A percentile compares a stretch with the other conserved stretches of the same genome.
phyloP scores from a whole-genome alignment of 1,139 yeast species.

The Saccharomyces hybrid region DNA sequence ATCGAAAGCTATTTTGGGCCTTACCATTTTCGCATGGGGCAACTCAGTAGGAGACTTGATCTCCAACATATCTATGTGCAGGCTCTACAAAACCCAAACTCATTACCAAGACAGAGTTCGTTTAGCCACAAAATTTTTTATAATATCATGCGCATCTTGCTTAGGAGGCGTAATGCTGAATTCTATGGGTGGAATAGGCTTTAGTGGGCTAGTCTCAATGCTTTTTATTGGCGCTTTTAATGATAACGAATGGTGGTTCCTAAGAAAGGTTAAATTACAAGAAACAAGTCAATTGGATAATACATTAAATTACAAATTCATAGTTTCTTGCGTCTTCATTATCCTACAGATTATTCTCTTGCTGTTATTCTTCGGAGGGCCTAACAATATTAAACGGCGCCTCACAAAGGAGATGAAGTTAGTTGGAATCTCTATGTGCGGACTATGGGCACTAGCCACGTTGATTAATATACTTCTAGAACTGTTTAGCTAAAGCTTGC shows the following conservation, averaged over 20 bases:
- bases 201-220: slow-evolving; percentile 31
- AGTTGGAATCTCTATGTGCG: slow-evolving; percentile 27
- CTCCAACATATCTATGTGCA: slow-evolving; percentile 59
- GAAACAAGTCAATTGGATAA: not conserved
- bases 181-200: slow-evolving; percentile 32
- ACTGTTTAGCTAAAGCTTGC: too few species aligned
- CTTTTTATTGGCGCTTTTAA: slow-evolving; percentile 16
- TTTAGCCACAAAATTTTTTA: slow-evolving; percentile 28
- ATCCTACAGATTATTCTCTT: slow-evolving; percentile 18
- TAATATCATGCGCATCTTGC: slow-evolving; percentile 31
- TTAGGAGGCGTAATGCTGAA: slow-evolving; percentile 31
- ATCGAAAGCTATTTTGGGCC: slow-evolving; percentile 77
- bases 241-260: slow-evolving; percentile 19
- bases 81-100: slow-evolving; percentile 26
- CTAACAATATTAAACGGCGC: slow-evolving; percentile 8
- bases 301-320: slow-evolving; percentile 18
- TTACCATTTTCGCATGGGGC: slow-evolving; percentile 87
- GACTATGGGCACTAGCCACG: slow-evolving; percentile 27
- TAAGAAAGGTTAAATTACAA: slow-evolving; percentile 18
- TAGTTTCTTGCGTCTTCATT: slow-evolving; percentile 21
- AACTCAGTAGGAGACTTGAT: slow-evolving; percentile 90
- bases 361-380: slow-evolving; percentile 16
- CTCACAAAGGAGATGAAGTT: slow-evolving; percentile 13
- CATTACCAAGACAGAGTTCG: slow-evolving; percentile 14
- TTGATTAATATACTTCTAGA: slow-evolving; percentile 15